Evolutionary conservation across 768 basidiomycete genomes (phyloP).

Genomic region (Rhodotorula diobovata): DNA sequence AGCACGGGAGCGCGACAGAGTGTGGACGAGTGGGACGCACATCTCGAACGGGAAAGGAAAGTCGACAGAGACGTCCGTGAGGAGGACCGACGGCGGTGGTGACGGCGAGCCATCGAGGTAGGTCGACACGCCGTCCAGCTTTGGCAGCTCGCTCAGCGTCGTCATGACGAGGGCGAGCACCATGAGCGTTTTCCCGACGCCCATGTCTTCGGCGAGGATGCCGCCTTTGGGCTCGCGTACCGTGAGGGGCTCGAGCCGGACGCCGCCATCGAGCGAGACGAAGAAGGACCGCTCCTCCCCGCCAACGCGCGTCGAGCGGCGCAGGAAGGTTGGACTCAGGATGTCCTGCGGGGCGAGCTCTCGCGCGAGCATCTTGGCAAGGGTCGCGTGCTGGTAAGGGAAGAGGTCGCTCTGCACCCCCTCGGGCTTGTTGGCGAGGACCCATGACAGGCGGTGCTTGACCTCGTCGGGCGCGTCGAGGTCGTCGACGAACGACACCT

Average conservation of each 20-base stretch:
- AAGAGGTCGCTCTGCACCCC: conserved; percentile 30
- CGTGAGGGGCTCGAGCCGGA: background rate
- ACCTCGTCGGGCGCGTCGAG: conserved; percentile 11
- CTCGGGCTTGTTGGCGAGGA: conserved; percentile 4
- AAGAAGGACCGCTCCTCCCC: background rate
- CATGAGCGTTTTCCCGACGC: conserved; percentile 48
- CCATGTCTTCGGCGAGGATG: conserved; percentile 48
- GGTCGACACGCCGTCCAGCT: conserved; percentile 27
- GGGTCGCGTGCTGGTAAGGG: conserved; percentile 31
- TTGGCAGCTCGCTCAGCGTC: conserved; percentile 39
- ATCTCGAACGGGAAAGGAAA: conserved; percentile 21
- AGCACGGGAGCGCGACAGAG: background rate
- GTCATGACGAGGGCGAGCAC: conserved; percentile 44
- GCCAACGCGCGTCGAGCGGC: background rate
- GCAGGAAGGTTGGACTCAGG: conserved; percentile 7
- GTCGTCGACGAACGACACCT: background rate
- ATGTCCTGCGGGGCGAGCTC: conserved; percentile 35
- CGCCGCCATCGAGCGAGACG: conserved; percentile 21
- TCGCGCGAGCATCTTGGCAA: conserved; percentile 40
- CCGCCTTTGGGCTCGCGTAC: conserved; percentile 30
- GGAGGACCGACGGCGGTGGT: background rate
- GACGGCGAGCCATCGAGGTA: conserved; percentile 32
- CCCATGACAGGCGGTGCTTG: conserved; percentile 8
- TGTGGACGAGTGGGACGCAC: background rate
- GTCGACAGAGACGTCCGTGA: conserved; percentile 15